A percentile compares a stretch with the other conserved stretches of the same genome.
These are phyloP conservation scores for Trichophyton verrucosum DNA, from an alignment of 2,329 filamentous ascomycete genomes.

Conservation along the genomic window DNA sequence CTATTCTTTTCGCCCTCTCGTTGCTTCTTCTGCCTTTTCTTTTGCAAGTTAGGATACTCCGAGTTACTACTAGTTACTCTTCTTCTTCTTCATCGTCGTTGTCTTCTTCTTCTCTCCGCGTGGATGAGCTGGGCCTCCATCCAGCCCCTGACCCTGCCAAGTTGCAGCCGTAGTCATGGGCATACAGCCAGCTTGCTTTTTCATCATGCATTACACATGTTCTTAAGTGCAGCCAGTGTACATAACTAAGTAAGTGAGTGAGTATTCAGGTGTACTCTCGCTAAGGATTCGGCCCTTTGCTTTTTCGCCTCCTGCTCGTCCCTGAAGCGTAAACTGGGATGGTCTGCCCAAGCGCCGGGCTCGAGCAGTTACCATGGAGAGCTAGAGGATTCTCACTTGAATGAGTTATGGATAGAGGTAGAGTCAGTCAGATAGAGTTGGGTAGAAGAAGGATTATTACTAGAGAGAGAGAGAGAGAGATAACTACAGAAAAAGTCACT, in stretches of 20 bases:
- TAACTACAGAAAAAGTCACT: too few relatives aligned
- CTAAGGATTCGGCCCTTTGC: not conserved
- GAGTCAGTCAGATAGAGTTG: not conserved
- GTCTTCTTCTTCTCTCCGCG: not conserved
- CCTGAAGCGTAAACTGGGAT: not conserved
- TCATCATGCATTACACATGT: too few relatives aligned
- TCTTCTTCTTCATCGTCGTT: not conserved
- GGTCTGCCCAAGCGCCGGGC: not conserved
- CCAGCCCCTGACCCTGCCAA: too few relatives aligned
- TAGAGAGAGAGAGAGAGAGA: not conserved
- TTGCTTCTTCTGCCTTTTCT: not conserved
- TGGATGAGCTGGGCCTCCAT: too few relatives aligned
- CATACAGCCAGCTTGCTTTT: too few relatives aligned
- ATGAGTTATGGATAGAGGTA: too few relatives aligned
- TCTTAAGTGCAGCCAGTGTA: too few relatives aligned
- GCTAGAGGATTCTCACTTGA: not conserved
- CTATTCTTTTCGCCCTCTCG: not conserved
- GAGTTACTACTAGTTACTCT: not conserved
- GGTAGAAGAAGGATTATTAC: not conserved
- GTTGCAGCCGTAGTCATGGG: too few relatives aligned
- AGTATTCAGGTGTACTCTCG: too few relatives aligned
- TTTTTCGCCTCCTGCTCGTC: not conserved
- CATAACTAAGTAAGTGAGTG: too few relatives aligned
- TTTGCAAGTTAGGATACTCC: not conserved
- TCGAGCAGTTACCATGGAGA: not conserved